A percentile compares a stretch with the other conserved stretches of the same genome.
These are phyloP conservation scores for Aspergillus brasiliensis DNA, from an alignment of 2,329 filamentous ascomycete species.

Conservation along the genomic window DNA sequence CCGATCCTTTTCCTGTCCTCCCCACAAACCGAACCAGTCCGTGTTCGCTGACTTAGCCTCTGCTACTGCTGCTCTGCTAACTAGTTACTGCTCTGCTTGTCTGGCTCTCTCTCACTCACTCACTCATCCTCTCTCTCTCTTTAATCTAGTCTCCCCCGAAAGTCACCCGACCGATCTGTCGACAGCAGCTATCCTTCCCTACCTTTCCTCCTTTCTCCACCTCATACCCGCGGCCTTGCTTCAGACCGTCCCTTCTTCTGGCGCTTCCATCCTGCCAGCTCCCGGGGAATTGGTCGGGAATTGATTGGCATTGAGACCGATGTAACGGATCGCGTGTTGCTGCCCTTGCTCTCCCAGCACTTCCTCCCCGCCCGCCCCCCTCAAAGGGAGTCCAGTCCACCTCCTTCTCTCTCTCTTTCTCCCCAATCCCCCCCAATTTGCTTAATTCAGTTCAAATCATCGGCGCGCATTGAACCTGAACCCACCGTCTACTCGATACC, in stretches of 20 bases:
- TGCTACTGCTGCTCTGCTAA: too few relatives aligned
- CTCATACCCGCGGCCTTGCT: background rate
- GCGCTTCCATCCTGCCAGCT: slow-evolving; percentile 4
- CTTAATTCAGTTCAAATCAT: background rate
- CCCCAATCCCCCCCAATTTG: background rate
- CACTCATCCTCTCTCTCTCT: slow-evolving; percentile 1
- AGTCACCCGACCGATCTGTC: background rate
- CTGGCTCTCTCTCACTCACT: background rate
- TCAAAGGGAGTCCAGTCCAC: slow-evolving; percentile 16
- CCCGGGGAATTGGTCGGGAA: slow-evolving; percentile 16
- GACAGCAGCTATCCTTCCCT: background rate
- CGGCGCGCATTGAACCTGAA: slow-evolving; percentile 3
- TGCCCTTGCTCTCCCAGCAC: slow-evolving; percentile 25
- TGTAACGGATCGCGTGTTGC: slow-evolving; percentile 28
- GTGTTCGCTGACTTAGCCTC: slow-evolving; percentile 1
- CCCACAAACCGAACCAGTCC: slow-evolving; percentile 2
- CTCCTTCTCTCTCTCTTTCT: slow-evolving; percentile 2
- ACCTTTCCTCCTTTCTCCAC: background rate
- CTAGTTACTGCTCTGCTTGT: background rate
- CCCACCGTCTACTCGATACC: background rate
- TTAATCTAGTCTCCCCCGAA: background rate
- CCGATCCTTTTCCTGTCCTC: background rate
- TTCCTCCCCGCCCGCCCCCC: slow-evolving; percentile 17
- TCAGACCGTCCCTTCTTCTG: background rate
- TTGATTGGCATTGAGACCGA: slow-evolving; percentile 24